Evolutionary conservation across 441 rosid species (phyloP), one percentile per base, ranked within the genome.

Genomic region (Eruca vesicaria): DNA sequence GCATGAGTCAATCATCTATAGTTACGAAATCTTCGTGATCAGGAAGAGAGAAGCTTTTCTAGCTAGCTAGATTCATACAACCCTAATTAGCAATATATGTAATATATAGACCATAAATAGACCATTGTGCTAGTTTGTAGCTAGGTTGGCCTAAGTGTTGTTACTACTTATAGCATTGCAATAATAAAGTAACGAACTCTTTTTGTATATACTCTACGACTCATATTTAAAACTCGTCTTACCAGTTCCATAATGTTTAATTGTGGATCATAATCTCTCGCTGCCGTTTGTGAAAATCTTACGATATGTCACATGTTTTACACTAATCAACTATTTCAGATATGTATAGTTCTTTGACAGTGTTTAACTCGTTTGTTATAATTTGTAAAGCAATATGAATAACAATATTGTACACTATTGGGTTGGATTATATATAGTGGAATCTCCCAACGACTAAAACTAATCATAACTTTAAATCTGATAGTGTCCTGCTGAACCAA

Each of bases 1-100:
- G 80, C 80, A 64, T 71, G 76, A 71, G 23, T 66, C 63, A 36
- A 48, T 26, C 62, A 71, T 63, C 58, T 76, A 14, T 14, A 59
- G 68, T 63, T 45, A n/a, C 21, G 9, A 26, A 21, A 63, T 69
- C 33, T 41, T 63, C 36, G 29, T 36, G 38, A 69, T 63, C 15
- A 55, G 56, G 12, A 50, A 16, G 56, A 50, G 21, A 55, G 15
- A 68, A 35, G 74, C 28, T 68, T 61, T 56, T 53, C 38, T 76
- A 63, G 26, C 71, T 76, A 55, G 60, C 75, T 33, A 69, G 52
- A 63, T n/a, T n/a, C n/a, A n/a, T 63, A 11, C 12, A 69, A 56
- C 80, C 71, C 71, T 75, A 68, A 3, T 53, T n/a, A 31, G 6
- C 14, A 32, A n/a, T 14, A 15, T 29, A 20, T 69, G 18, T 60